Conservation (phyloP, 2,329 filamentous ascomycete genomes). For the Aspergillus alliaceus region DNA sequence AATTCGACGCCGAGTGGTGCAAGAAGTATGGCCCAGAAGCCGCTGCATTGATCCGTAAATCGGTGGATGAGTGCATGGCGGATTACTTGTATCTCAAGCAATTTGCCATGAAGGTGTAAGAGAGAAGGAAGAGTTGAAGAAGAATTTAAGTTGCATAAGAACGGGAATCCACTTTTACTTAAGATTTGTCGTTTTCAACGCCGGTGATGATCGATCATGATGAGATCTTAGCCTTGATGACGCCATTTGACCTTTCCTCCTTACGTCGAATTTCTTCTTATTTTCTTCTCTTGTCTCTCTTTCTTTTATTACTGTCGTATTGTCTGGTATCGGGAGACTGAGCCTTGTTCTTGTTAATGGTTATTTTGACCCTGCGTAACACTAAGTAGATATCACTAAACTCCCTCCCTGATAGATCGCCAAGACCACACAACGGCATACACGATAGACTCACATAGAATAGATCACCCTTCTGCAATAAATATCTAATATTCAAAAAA, state of each 20-base stretch:
- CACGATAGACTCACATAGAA: background rate
- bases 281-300: background rate
- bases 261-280: background rate
- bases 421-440: background rate
- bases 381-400: background rate
- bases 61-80: conserved; percentile 59
- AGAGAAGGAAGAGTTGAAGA: background rate
- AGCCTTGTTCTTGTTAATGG: background rate
- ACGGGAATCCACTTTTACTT: conserved; percentile 1
- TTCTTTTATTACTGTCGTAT: background rate
- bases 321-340: background rate
- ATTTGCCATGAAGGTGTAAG: conserved; percentile 57
- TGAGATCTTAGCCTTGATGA: conserved; percentile 17
- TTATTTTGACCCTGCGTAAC: background rate
- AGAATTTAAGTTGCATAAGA: background rate
- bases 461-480: background rate
- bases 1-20: conserved; percentile 60
- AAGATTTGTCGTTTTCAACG: background rate
- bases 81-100: conserved; percentile 67
- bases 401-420: background rate
- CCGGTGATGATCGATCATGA: conserved; percentile 9
- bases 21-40: conserved; percentile 62
- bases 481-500: background rate
- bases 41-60: conserved; percentile 58
- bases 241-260: conserved; percentile 11